phyloP scores from a whole-genome alignment of 2,329 filamentous ascomycete species.

The Scytalidium sp. region DNA sequence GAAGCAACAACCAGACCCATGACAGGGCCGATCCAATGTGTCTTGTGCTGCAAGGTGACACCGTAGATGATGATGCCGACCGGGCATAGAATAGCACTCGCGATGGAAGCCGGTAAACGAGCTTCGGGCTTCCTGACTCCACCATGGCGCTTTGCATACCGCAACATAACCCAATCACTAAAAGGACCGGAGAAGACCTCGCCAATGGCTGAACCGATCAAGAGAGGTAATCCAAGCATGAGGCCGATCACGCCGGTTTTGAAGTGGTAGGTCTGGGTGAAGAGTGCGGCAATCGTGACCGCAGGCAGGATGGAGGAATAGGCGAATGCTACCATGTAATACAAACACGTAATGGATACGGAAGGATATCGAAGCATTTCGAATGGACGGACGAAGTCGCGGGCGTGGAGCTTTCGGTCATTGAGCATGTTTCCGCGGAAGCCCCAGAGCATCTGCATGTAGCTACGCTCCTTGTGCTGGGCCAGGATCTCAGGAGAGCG shows the following conservation, averaged over 20 bases:
- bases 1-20: conserved; percentile 23
- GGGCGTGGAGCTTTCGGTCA: conserved; percentile 7
- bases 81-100: conserved; percentile 23
- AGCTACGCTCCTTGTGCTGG: conserved; percentile 9
- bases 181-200: conserved; percentile 22
- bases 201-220: conserved; percentile 21
- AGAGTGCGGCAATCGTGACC: conserved; percentile 29
- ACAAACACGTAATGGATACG: conserved; percentile 28
- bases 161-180: conserved; percentile 19
- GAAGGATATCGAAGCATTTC: conserved; percentile 28
- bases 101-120: conserved; percentile 25
- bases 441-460: conserved; percentile 1
- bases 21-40: conserved; percentile 23
- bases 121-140: conserved; percentile 21
- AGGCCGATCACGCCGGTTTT: conserved; percentile 25
- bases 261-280: conserved; percentile 24
- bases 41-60: conserved; percentile 24
- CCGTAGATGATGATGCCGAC: conserved; percentile 29
- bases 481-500: conserved; percentile 2
- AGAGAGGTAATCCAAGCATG: conserved; percentile 25
- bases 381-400: conserved; percentile 23
- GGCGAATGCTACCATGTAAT: conserved; percentile 28
- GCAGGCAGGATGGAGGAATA: conserved; percentile 30
- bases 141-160: conserved; percentile 13
- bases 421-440: not conserved